Evolutionary conservation across 495 filamentous ascomycete species (phyloP), one percentile per base, ranked within the genome.

Genomic region (Aspergillus coremiiformis): DNA sequence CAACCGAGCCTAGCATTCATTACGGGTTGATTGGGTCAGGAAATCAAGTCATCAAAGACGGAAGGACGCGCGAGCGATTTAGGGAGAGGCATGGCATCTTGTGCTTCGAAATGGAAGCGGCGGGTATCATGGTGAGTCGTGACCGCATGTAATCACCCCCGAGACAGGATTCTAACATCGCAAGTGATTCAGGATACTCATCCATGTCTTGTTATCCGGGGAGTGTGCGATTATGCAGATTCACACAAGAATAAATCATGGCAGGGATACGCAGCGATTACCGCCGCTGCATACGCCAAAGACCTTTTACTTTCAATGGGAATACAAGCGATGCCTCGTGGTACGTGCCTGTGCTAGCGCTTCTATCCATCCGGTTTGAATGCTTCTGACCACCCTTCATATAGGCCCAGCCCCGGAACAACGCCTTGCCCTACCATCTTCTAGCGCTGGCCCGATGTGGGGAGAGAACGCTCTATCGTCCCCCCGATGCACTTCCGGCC

Each of bases 1-100:
- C 54, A 12, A 39, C 45, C 51, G 48, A 54, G 22, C 41, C 52
- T 6, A 27, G 33, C 26, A 64, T 74, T 43, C 70, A 72, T 51
- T 74, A 73, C 32, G 69, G 73, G n/a, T 58, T 60, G 4, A 71
- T 76, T 52, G 70, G 60, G 12, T 76, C 67, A 11, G 70, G 60
- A 7, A 71, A 70, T 49, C 56, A 63, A 44, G 67, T 74, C 14
- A 67, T 74, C 42, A 73, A 60, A 37, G 39, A 66, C 53, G 60
- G 59, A 14, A 50, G 33, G 4, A 43, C 44, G 5, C 59, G 73
- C 29, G 70, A 74, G 49, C 26, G 53, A n/a, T 32, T 72, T 23
- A 44, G 43, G 1, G 21, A 24, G 15, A 19, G 39, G 47, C 53
- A 39, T 0, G 50, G 58, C 26, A 54, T 75, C 14, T 52, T 75